These are phyloP conservation scores for Melanopsichium pennsylvanicum DNA, from an alignment of 1,284 basidiomycete genomes.

Conservation along the genomic window DNA sequence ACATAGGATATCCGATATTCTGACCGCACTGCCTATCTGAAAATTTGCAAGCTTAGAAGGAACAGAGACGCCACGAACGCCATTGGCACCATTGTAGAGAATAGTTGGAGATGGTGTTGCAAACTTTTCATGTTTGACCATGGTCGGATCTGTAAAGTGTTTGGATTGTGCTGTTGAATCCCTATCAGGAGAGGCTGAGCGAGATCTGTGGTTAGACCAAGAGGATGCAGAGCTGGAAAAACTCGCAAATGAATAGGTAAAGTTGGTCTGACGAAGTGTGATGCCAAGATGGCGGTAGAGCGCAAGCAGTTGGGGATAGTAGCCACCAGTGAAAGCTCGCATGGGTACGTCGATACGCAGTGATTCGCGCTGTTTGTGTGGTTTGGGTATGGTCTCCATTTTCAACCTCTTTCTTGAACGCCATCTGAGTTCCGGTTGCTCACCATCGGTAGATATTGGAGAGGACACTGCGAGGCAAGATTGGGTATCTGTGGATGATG, in stretches of 20 bases:
- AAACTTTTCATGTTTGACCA: too few species aligned
- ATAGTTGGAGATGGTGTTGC: constrained; percentile 27
- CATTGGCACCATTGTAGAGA: constrained; percentile 55
- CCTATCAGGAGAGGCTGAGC: too few species aligned
- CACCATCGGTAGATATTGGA: neutral
- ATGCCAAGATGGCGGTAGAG: constrained; percentile 55
- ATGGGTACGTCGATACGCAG: constrained; percentile 62
- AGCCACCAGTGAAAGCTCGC: constrained; percentile 62
- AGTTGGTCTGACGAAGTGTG: constrained; percentile 37
- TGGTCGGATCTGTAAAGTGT: too few species aligned
- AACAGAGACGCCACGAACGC: constrained; percentile 41
- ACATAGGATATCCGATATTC: constrained; percentile 5
- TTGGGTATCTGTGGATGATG: neutral
- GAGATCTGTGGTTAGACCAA: too few species aligned
- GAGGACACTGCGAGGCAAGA: too few species aligned
- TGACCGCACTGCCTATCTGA: constrained; percentile 1
- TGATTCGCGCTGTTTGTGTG: neutral
- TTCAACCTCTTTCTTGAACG: constrained; percentile 12
- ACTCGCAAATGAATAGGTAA: constrained; percentile 57
- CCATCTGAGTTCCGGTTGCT: neutral
- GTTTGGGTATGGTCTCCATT: neutral
- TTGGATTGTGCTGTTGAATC: too few species aligned
- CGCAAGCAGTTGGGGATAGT: constrained; percentile 57
- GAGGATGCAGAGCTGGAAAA: too few species aligned
- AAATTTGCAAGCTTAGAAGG: constrained; percentile 31